These are phyloP conservation scores for Pseudopyricularia cyperi DNA, from an alignment of 2,329 filamentous ascomycete genomes.

Conservation along the genomic window DNA sequence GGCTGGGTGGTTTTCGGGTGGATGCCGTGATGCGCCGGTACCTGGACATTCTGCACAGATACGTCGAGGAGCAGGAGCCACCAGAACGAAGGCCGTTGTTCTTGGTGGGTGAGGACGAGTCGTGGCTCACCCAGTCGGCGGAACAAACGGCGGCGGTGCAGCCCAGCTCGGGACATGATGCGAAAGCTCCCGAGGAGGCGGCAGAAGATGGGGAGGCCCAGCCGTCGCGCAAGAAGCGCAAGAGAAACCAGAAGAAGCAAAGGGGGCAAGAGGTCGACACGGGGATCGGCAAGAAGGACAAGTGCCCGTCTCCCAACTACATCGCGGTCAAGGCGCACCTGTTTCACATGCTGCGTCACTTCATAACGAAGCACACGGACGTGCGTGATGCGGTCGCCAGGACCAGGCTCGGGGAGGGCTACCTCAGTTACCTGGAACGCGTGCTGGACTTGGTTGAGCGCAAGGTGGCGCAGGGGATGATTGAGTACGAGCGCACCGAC, in stretches of 20 bases:
- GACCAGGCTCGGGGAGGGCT: slow-evolving; percentile 48
- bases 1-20: slow-evolving; percentile 68
- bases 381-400: slow-evolving; percentile 74
- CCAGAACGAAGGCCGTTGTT: slow-evolving; percentile 63
- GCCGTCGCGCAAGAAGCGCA: slow-evolving; percentile 39
- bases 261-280: slow-evolving; percentile 6
- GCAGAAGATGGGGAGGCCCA: slow-evolving; percentile 24
- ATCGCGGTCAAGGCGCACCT: slow-evolving; percentile 79
- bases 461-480: slow-evolving; percentile 56
- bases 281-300: slow-evolving; percentile 22
- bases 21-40: slow-evolving; percentile 83
- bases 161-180: slow-evolving; percentile 21
- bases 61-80: slow-evolving; percentile 54
- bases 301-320: slow-evolving; percentile 46
- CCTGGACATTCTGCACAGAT: slow-evolving; percentile 74
- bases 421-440: slow-evolving; percentile 64
- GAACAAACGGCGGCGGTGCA: background rate
- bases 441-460: slow-evolving; percentile 64
- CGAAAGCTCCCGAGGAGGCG: slow-evolving; percentile 7
- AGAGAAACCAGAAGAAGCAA: slow-evolving; percentile 18
- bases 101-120: slow-evolving; percentile 42
- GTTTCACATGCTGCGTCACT: slow-evolving; percentile 77
- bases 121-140: slow-evolving; percentile 23
- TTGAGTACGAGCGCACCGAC: slow-evolving; percentile 47
- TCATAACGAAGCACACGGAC: slow-evolving; percentile 68